phyloP scores from a whole-genome alignment of 352 stramenopile species.

The Phytopythium ostracodes region DNA sequence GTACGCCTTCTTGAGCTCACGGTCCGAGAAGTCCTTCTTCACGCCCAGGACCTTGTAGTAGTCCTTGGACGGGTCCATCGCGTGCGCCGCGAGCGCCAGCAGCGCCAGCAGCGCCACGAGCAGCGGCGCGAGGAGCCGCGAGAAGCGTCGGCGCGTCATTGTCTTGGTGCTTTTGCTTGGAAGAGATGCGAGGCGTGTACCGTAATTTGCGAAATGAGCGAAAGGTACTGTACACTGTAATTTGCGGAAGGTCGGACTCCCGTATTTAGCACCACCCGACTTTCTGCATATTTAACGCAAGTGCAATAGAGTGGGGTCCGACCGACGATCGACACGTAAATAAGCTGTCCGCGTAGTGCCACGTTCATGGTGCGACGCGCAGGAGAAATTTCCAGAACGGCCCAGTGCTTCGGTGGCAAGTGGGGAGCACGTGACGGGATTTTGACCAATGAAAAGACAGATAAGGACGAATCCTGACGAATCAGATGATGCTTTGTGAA shows the following conservation, averaged over 20 bases:
- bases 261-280: background rate
- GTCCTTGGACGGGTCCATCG: constrained; percentile 69
- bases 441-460: background rate
- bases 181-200: background rate
- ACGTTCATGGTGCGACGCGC: constrained; percentile 1
- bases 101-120: constrained; percentile 20
- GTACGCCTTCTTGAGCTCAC: constrained; percentile 86
- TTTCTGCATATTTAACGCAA: background rate
- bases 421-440: background rate
- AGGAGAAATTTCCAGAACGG: constrained; percentile 11
- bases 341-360: background rate
- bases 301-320: background rate
- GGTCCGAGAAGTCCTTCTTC: constrained; percentile 62
- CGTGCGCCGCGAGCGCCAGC: constrained; percentile 14
- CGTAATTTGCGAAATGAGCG: constrained; percentile 1
- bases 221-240: background rate
- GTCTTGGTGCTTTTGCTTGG: background rate
- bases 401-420: background rate
- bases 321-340: constrained; percentile 1
- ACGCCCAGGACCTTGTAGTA: constrained; percentile 85
- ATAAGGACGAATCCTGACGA: background rate
- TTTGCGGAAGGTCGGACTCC: background rate
- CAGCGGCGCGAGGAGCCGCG: constrained; percentile 20
- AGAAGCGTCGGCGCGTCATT: background rate
- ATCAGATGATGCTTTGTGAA: background rate